Conservation (phyloP, 768 basidiomycete genomes). For the Boletus vinaceobasis region DNA sequence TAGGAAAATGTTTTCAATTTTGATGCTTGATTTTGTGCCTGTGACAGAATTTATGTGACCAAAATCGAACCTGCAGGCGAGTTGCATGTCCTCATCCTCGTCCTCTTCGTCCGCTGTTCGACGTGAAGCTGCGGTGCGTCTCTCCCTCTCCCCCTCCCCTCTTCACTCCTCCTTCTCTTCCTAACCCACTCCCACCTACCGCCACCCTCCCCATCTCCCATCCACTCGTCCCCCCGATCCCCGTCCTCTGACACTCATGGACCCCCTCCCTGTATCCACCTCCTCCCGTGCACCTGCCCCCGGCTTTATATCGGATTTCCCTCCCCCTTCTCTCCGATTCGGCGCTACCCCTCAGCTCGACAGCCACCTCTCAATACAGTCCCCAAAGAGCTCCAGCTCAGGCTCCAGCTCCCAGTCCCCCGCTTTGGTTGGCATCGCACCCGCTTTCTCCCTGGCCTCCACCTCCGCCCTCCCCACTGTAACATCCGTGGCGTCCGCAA, state of each 20-base stretch:
- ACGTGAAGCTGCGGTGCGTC: neutral
- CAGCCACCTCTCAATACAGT: constrained; percentile 14
- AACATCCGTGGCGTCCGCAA: neutral
- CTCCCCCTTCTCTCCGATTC: constrained; percentile 19
- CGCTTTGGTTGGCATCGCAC: neutral
- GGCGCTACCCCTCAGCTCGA: neutral
- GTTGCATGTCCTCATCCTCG: constrained; percentile 23
- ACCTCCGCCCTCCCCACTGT: neutral
- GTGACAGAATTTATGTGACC: constrained; percentile 35
- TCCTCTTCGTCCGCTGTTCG: constrained; percentile 2
- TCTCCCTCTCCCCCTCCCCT: neutral
- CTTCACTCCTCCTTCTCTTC: too few species aligned
- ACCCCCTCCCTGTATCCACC: neutral
- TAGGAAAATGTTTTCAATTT: constrained; percentile 32
- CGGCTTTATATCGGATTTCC: constrained; percentile 38
- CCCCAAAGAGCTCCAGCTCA: constrained; percentile 21
- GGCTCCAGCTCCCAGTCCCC: constrained; percentile 34
- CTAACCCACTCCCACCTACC: neutral
- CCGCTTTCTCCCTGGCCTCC: neutral
- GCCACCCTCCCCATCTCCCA: neutral
- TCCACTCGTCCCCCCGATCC: neutral
- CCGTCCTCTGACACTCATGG: neutral
- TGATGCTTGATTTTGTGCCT: constrained; percentile 30
- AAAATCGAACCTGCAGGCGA: constrained; percentile 7
- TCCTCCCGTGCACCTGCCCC: constrained; percentile 1